Evolutionary conservation across 2,329 filamentous ascomycete species (phyloP).

Genomic region (Cladobotryum protrusum): DNA sequence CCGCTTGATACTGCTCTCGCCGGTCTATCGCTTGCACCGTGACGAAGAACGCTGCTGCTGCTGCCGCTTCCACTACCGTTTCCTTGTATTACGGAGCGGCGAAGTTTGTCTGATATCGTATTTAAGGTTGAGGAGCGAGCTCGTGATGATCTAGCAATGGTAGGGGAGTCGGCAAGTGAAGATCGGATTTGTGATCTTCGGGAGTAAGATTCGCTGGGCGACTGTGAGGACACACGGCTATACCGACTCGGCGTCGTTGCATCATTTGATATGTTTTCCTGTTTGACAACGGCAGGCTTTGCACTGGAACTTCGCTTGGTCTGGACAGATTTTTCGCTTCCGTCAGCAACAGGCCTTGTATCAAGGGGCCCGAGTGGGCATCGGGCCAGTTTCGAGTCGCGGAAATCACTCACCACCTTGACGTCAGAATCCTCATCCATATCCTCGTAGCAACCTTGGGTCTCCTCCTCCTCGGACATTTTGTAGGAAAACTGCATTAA

Average conservation of each 20-base stretch:
- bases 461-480: conserved; percentile 25
- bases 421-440: conserved; percentile 6
- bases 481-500: conserved; percentile 73
- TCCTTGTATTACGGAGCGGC: conserved; percentile 27
- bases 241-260: conserved; percentile 21
- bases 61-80: conserved; percentile 6
- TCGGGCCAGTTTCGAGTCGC: neutral
- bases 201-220: conserved; percentile 28
- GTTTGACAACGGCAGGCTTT: conserved; percentile 21
- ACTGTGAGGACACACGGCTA: conserved; percentile 26
- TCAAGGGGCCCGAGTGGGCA: neutral
- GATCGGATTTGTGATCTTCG: conserved; percentile 26
- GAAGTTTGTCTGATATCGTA: conserved; percentile 29
- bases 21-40: conserved; percentile 19
- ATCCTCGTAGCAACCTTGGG: conserved; percentile 19
- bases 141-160: conserved; percentile 17
- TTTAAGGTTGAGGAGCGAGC: conserved; percentile 24
- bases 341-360: conserved; percentile 3
- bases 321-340: conserved; percentile 7
- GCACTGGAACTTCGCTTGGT: conserved; percentile 16
- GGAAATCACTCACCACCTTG: conserved; percentile 16
- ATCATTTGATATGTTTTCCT: conserved; percentile 20
- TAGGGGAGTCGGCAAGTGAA: conserved; percentile 25
- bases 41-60: conserved; percentile 14
- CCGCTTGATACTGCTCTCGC: conserved; percentile 20